Evolutionary conservation across 106 monocot species (phyloP).

Genomic region (Dioscorea zingiberensis): DNA sequence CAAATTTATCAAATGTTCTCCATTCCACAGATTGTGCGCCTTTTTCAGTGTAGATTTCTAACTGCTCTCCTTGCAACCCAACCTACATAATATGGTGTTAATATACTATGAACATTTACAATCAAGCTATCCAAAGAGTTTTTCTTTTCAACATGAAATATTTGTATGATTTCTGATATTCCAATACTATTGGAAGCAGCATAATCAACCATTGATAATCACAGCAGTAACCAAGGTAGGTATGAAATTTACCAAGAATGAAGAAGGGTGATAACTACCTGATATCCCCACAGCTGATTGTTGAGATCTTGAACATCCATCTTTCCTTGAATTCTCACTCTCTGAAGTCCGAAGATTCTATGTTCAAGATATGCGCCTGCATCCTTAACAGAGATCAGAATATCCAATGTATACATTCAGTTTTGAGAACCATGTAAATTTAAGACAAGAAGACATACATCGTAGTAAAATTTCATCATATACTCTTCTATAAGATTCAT

Average conservation of each 20-base stretch:
- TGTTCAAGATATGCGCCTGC: conserved; percentile 69
- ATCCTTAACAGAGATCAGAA: conserved; percentile 31
- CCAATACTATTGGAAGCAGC: no score
- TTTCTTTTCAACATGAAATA: no score
- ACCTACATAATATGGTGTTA: no score
- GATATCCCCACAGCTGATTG: conserved; percentile 56
- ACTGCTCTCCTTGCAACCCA: conserved; percentile 61
- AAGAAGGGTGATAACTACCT: conserved; percentile 33
- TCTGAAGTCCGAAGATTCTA: conserved; percentile 38
- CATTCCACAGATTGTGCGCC: conserved; percentile 40
- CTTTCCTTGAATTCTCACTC: conserved; percentile 34
- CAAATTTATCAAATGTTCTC: conserved; percentile 13
- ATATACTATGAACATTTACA: no score
- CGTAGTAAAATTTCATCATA: no score
- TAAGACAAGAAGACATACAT: neutral
- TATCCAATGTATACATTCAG: neutral
- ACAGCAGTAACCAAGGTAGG: no score
- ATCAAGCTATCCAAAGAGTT: no score
- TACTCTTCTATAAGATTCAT: conserved; percentile 10
- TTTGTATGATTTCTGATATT: no score
- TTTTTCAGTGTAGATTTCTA: conserved; percentile 46
- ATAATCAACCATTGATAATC: no score
- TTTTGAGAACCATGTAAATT: neutral
- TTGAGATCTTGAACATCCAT: conserved; percentile 29
- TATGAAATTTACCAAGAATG: neutral